Evolutionary conservation across 306 rosid genomes (phyloP).

Genomic region (Castanea crenata): DNA sequence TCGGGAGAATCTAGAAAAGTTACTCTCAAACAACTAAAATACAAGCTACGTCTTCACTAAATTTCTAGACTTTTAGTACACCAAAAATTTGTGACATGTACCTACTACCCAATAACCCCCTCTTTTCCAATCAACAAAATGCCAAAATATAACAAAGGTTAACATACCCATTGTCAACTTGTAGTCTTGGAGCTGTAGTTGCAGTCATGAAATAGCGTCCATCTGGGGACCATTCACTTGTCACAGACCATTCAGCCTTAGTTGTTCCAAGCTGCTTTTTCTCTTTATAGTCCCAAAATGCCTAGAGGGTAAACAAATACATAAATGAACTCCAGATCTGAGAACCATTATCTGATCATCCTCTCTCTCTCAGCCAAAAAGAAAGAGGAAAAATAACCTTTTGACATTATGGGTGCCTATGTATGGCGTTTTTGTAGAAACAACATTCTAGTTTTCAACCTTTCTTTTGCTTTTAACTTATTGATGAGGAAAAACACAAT

Average conservation of each 20-base stretch:
- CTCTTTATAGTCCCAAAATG: conserved; percentile 83
- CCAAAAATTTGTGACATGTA: conserved; percentile 1
- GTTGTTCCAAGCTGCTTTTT: conserved; percentile 67
- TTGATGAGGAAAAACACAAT: neutral
- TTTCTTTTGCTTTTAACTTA: neutral
- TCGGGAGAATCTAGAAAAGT: neutral
- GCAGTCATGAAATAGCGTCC: conserved; percentile 97
- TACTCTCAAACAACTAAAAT: neutral
- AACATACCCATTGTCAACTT: conserved; percentile 90
- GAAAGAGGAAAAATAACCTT: no score
- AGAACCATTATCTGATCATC: neutral
- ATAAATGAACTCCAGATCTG: conserved; percentile 15
- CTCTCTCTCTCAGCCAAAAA: no score
- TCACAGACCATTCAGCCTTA: conserved; percentile 86
- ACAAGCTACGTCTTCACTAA: neutral
- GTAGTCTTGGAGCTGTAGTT: conserved; percentile 96
- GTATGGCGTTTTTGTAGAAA: neutral
- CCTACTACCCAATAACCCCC: neutral
- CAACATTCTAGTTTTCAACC: neutral
- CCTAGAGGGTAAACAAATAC: conserved; percentile 45
- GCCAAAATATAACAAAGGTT: neutral
- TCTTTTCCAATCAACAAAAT: neutral
- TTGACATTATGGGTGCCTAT: conserved; percentile 2
- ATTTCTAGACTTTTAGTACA: neutral
- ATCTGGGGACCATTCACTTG: conserved; percentile 97